Evolutionary conservation across 1,284 basidiomycete genomes (phyloP), one percentile per base, ranked within the genome.

Genomic region (Puccinia triticina): DNA sequence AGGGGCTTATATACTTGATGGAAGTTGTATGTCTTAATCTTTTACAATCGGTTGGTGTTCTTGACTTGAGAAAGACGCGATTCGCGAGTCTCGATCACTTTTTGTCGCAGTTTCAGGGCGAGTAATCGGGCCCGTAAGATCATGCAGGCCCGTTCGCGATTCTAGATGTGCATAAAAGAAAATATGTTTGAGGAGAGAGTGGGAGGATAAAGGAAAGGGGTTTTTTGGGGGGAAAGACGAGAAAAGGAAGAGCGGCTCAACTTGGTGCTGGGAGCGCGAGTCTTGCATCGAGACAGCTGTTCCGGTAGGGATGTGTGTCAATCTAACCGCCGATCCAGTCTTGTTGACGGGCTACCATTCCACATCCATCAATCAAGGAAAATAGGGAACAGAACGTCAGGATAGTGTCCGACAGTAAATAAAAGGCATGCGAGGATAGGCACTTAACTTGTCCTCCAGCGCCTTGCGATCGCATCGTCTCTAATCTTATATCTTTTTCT

Each of bases 211-310:
- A 34, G 34, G 26, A 7, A 32, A 43, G 37, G 59, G 46, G 55
- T 40, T n/a, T 4, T 74, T 2, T 29, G 7, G n/a, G n/a, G n/a
- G 23, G 7, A 81, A n/a, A 84, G 32, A 14, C 84, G 18, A 66
- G 0, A 59, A 21, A 7, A 72, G 72, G 23, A 66, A 59, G 59
- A 23, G 77, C 53, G 4, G 29, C 2, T 84, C 88, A 83, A 94
- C 94, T 88, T 94, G 93, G 86, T 99, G 96, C 86, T 99, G 96
- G 85, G 93, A 95, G 12, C 97, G 91, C 84, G 96, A 95, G 85
- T 99, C 96, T 88, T 99, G 97, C 94, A 98, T 98, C 3, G 95
- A 96, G 12, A 99, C 97, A 0, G 92, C 93, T 81, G 98, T 93
- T 0, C 96, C 95, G 0, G 95, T 94, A 0, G 97, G 96, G 18